Percentiles rank a stretch among this genome's conserved stretches.
Conservation (phyloP, 2,329 filamentous ascomycete genomes). For the Neofusicoccum sp. region DNA sequence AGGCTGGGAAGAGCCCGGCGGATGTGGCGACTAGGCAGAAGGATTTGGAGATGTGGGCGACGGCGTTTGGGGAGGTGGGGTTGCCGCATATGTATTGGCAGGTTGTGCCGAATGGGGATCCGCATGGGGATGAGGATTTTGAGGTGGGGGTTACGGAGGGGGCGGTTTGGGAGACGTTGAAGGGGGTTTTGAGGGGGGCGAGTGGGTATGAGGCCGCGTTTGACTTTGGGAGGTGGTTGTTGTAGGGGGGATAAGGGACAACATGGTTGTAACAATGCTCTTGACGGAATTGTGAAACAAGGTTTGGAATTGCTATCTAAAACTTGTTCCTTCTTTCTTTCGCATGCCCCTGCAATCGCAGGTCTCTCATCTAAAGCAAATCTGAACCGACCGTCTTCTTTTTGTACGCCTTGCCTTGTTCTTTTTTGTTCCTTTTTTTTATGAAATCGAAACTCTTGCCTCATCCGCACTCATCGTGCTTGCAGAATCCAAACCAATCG, state of each 20-base stretch:
- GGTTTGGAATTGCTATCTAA: too few relatives aligned
- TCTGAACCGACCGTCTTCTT: too few relatives aligned
- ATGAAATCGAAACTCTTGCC: too few relatives aligned
- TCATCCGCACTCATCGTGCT: too few relatives aligned
- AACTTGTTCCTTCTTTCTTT: too few relatives aligned
- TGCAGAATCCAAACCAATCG: too few relatives aligned
- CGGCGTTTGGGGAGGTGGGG: conserved; percentile 28
- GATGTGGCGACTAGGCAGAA: conserved; percentile 21
- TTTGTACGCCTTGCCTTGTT: too few relatives aligned
- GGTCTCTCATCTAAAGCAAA: too few relatives aligned
- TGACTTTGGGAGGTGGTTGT: conserved; percentile 20
- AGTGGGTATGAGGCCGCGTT: conserved; percentile 13
- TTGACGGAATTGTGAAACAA: neutral
- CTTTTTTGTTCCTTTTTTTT: too few relatives aligned
- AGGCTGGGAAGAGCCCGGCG: neutral
- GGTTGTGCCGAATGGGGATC: conserved; percentile 33
- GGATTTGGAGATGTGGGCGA: conserved; percentile 31
- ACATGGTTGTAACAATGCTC: too few relatives aligned
- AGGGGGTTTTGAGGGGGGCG: conserved; percentile 10
- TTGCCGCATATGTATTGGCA: conserved; percentile 39
- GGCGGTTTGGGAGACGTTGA: conserved; percentile 24
- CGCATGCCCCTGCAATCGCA: too few relatives aligned
- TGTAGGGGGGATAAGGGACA: neutral
- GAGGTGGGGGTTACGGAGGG: conserved; percentile 32
- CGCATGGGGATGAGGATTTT: conserved; percentile 33